Evolutionary conservation across 805 yeast species (phyloP), one percentile per base, ranked within the genome.

Genomic region (Sungouiozyma intestinalis): DNA sequence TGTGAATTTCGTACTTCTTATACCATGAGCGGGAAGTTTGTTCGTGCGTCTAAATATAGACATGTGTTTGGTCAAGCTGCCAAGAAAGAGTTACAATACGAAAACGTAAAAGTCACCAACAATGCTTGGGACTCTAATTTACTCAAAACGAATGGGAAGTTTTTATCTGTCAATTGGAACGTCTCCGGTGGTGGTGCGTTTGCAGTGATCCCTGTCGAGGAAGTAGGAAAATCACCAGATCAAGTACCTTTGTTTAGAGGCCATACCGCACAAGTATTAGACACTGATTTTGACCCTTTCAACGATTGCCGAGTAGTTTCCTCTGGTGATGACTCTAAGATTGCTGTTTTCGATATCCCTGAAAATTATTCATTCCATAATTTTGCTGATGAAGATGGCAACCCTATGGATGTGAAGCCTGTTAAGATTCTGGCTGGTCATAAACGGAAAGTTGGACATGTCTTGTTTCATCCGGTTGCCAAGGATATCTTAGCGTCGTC

Each of bases 111-210:
- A 54, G 75, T 81, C 43, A 84, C 95, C 51, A 80, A 85, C 57
- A 88, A 87, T 57, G 98, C 97, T 1, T 92, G 95, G 85, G 99
- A 92, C 63, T 84, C 95, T 40, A 90, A 90, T 62, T 71, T 92
- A 49, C 74, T 92, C 50, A 79, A 86, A 63, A 76, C 84, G 49
- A 92, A 92, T 60, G 90, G 96, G 33, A 81, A 82, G 60, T 92
- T 76, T 55, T 64, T 92, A 35, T 73, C 95, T 1, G 81, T 87
- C 49, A 87, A 85, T 61, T 87, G 96, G 95, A 86, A 85, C 45
- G 72, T 96, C 27, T 81, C 94, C 9, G 97, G 97, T 34, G 97
- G 97, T 48, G 99, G 99, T 41, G 94, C 97, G 0, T 88, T 92
- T 68, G 96, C 95, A 1, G 84, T 94, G 11, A 78, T 92, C 46